A percentile compares a stretch with the other conserved stretches of the same genome.
Conservation (phyloP, 768 basidiomycete genomes). For the Serendipita sp. region DNA sequence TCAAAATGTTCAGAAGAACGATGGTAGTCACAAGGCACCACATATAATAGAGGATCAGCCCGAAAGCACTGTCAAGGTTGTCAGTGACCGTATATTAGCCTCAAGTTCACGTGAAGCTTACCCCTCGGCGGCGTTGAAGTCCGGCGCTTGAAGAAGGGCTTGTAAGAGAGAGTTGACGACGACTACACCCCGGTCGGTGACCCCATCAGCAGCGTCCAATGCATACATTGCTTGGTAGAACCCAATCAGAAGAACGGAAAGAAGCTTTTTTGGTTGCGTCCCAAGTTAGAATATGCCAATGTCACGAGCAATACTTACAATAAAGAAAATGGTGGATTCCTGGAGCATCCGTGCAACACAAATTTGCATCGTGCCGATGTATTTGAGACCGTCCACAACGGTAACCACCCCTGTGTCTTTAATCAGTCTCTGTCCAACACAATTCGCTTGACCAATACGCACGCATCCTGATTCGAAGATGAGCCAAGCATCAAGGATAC, state of each 20-base stretch:
- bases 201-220: constrained; percentile 78
- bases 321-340: constrained; percentile 84
- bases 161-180: constrained; percentile 61
- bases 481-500: not conserved
- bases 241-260: constrained; percentile 68
- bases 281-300: not conserved
- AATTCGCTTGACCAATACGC: constrained; percentile 16
- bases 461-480: constrained; percentile 55
- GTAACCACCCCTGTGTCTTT: constrained; percentile 47
- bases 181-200: constrained; percentile 34
- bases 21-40: constrained; percentile 77
- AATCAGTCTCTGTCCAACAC: constrained; percentile 4
- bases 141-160: constrained; percentile 64
- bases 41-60: constrained; percentile 66
- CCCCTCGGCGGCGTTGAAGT: constrained; percentile 42
- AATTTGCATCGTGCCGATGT: constrained; percentile 86
- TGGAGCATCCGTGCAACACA: constrained; percentile 85
- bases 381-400: constrained; percentile 67
- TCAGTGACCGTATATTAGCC: not conserved
- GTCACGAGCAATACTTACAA: constrained; percentile 28
- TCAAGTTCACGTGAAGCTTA: constrained; percentile 17
- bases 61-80: constrained; percentile 18
- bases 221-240: constrained; percentile 81
- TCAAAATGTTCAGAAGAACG: constrained; percentile 80
- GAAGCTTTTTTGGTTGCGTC: constrained; percentile 29